Percentiles rank a stretch among this genome's conserved stretches.
phyloP scores from a whole-genome alignment of 176 grass and related monocot species.

The Ensete ventricosum region DNA sequence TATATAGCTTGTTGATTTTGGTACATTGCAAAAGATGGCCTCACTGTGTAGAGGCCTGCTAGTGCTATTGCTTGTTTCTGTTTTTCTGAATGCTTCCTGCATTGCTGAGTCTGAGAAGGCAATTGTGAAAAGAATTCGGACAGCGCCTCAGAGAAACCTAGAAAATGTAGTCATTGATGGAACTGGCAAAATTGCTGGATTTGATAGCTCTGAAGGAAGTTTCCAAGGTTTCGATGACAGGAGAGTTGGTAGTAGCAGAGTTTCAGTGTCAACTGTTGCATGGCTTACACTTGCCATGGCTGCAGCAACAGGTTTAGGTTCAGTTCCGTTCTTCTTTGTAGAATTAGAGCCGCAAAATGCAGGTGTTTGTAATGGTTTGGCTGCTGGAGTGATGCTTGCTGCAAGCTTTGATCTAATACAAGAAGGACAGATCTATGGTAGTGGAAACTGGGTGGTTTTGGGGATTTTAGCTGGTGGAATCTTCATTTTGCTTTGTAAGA shows the following conservation, averaged over 20 bases:
- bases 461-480: conserved; percentile 72
- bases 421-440: conserved; percentile 77
- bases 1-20: not conserved
- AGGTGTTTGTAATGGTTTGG: conserved; percentile 79
- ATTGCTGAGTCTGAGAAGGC: conserved; percentile 48
- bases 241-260: conserved; percentile 16
- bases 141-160: conserved; percentile 52
- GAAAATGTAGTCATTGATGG: conserved; percentile 34
- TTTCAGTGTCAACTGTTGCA: conserved; percentile 61
- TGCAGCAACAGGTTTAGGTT: conserved; percentile 61
- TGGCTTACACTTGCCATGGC: conserved; percentile 97
- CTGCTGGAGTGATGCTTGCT: conserved; percentile 81
- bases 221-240: conserved; percentile 11
- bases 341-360: conserved; percentile 83
- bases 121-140: conserved; percentile 24
- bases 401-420: conserved; percentile 91
- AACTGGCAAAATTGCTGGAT: conserved; percentile 27
- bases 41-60: conserved; percentile 23
- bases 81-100: conserved; percentile 14
- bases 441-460: conserved; percentile 81
- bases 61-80: conserved; percentile 31
- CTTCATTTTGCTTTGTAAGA: conserved; percentile 98
- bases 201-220: conserved; percentile 13
- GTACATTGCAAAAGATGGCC: conserved; percentile 34
- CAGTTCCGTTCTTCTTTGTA: conserved; percentile 85